Conservation (phyloP, 441 rosid species). For the Adansonia grandidieri region DNA sequence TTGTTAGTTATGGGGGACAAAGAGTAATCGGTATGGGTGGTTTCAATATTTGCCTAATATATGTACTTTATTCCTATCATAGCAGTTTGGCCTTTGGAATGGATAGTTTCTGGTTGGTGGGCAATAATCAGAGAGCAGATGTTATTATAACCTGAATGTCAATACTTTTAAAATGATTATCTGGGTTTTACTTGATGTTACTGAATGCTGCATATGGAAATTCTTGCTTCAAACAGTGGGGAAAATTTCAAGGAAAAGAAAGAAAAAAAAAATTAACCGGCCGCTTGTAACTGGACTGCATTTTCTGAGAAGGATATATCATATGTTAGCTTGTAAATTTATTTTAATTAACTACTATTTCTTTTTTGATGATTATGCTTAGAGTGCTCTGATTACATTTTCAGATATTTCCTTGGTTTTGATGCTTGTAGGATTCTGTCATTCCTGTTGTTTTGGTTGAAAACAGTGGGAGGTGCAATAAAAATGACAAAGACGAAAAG, state of each 20-base stretch:
- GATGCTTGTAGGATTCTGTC: conserved; percentile 52
- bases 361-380: background rate
- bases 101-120: background rate
- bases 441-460: conserved; percentile 81
- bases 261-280: background rate
- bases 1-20: background rate
- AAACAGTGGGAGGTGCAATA: conserved; percentile 95
- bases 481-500: conserved; percentile 86
- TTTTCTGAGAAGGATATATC: background rate
- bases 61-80: background rate
- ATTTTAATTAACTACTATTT: background rate
- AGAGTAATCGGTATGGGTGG: background rate
- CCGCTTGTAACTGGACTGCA: background rate
- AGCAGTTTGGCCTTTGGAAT: conserved; percentile 2
- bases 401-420: conserved; percentile 19
- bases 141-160: background rate
- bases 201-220: background rate
- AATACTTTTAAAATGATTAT: background rate
- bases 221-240: background rate
- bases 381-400: conserved; percentile 8
- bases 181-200: background rate
- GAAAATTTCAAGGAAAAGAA: background rate
- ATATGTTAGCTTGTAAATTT: background rate
- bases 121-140: background rate
- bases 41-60: background rate